phyloP scores from a whole-genome alignment of 495 filamentous ascomycete species.

The Letharia lupina region DNA sequence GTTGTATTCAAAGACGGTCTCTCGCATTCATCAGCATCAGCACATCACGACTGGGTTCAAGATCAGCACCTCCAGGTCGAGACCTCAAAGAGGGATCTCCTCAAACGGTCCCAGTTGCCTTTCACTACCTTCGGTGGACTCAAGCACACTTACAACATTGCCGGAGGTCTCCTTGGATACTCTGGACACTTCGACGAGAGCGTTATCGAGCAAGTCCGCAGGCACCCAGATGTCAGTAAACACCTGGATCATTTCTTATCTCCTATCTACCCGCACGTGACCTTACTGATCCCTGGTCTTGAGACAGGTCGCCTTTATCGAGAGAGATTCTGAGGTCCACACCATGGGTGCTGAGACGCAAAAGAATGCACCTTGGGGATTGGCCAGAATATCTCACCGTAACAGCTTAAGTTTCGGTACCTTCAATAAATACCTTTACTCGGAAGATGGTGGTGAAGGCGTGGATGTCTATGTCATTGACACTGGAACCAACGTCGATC shows the following conservation, averaged over 20 bases:
- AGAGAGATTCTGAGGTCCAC: conserved; percentile 87
- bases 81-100: conserved; percentile 61
- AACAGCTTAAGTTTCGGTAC: conserved; percentile 74
- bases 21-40: conserved; percentile 50
- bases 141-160: conserved; percentile 93
- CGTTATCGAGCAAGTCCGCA: conserved; percentile 86
- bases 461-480: conserved; percentile 99
- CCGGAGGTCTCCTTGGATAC: conserved; percentile 76
- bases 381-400: conserved; percentile 95
- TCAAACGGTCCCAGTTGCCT: conserved; percentile 77
- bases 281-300: conserved; percentile 11
- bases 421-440: conserved; percentile 97
- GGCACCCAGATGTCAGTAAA: conserved; percentile 89
- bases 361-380: conserved; percentile 93
- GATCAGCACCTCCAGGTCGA: conserved; percentile 60
- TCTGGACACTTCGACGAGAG: conserved; percentile 92
- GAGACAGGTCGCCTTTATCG: conserved; percentile 84
- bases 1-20: conserved; percentile 98
- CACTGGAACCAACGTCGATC: conserved; percentile 86
- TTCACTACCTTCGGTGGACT: conserved; percentile 68
- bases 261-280: conserved; percentile 19
- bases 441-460: conserved; percentile 86
- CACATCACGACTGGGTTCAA: conserved; percentile 90
- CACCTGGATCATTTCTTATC: conserved; percentile 18
- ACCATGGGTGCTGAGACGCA: conserved; percentile 61